These are phyloP conservation scores for Phytophthora pinifolia DNA, from an alignment of 352 stramenopile species.

Conservation along the genomic window DNA sequence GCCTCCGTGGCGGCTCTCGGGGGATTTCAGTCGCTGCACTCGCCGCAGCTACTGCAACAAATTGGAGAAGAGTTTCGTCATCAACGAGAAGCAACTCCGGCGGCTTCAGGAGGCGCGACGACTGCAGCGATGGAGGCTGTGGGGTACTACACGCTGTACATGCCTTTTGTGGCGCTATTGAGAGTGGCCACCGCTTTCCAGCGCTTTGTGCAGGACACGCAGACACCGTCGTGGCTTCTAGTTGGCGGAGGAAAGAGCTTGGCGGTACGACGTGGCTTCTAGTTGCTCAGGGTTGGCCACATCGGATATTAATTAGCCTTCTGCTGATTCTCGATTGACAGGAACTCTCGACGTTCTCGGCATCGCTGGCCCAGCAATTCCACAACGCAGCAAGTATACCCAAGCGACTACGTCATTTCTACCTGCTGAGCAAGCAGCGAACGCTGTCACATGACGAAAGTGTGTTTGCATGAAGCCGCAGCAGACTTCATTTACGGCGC, in stretches of 20 bases:
- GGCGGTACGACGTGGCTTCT: slow-evolving; percentile 27
- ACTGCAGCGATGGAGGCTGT: slow-evolving; percentile 9
- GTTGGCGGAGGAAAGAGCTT: slow-evolving; percentile 32
- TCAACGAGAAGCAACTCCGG: neutral
- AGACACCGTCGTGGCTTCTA: slow-evolving; percentile 25
- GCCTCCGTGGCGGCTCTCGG: slow-evolving; percentile 21
- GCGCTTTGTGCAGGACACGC: slow-evolving; percentile 6
- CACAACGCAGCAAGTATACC: slow-evolving; percentile 32
- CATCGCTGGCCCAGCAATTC: slow-evolving; percentile 35
- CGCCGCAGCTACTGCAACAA: slow-evolving; percentile 18
- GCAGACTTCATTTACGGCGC: neutral
- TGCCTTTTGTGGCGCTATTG: slow-evolving; percentile 27
- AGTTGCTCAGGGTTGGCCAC: no score
- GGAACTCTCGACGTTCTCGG: slow-evolving; percentile 46
- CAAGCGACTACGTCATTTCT: slow-evolving; percentile 25
- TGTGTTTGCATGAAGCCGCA: slow-evolving; percentile 10
- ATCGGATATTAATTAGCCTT: neutral
- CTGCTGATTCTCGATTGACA: slow-evolving; percentile 17
- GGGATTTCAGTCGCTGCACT: slow-evolving; percentile 22
- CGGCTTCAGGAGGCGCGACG: no score
- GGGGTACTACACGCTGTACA: slow-evolving; percentile 27
- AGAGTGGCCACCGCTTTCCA: slow-evolving; percentile 18
- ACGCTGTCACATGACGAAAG: slow-evolving; percentile 35
- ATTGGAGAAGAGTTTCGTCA: slow-evolving; percentile 12
- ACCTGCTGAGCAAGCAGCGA: slow-evolving; percentile 22